Conservation (phyloP, 1,284 basidiomycete genomes). For the Sphaerobolus stellatus region DNA sequence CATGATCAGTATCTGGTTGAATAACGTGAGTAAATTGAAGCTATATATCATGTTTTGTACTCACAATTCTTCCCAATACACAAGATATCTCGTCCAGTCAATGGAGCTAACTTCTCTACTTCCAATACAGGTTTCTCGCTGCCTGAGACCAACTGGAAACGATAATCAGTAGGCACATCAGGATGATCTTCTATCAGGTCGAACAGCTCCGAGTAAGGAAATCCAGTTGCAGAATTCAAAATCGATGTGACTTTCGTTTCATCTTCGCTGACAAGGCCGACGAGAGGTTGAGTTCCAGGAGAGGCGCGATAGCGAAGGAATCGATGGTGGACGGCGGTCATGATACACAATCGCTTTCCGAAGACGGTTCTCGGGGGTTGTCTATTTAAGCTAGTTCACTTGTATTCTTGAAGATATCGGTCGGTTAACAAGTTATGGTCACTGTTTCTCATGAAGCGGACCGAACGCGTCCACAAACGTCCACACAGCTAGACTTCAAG, state of each 20-base stretch:
- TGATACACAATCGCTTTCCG: too few relatives aligned
- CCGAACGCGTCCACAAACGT: too few relatives aligned
- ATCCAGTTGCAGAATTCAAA: conserved; percentile 5
- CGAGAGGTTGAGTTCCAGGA: neutral
- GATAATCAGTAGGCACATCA: neutral
- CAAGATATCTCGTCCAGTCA: conserved; percentile 7
- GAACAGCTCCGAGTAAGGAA: conserved; percentile 5
- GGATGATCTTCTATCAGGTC: conserved; percentile 8
- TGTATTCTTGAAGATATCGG: too few relatives aligned
- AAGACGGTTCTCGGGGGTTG: too few relatives aligned
- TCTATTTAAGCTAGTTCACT: too few relatives aligned
- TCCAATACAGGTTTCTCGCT: neutral
- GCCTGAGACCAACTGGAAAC: conserved; percentile 4
- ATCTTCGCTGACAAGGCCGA: conserved; percentile 1
- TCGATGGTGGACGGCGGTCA: conserved; percentile 8
- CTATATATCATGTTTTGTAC: too few relatives aligned
- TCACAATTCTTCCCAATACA: conserved; percentile 11
- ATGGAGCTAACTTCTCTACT: conserved; percentile 5
- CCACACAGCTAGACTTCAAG: too few relatives aligned
- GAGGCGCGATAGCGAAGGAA: conserved; percentile 6
- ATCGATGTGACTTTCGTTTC: conserved; percentile 4
- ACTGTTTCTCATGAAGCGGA: too few relatives aligned
- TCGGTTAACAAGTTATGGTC: too few relatives aligned
- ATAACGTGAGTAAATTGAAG: neutral
- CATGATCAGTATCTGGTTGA: conserved; percentile 4